Evolutionary conservation across 164 flowering plant species (phyloP).

Genomic region (Annona cherimola): DNA sequence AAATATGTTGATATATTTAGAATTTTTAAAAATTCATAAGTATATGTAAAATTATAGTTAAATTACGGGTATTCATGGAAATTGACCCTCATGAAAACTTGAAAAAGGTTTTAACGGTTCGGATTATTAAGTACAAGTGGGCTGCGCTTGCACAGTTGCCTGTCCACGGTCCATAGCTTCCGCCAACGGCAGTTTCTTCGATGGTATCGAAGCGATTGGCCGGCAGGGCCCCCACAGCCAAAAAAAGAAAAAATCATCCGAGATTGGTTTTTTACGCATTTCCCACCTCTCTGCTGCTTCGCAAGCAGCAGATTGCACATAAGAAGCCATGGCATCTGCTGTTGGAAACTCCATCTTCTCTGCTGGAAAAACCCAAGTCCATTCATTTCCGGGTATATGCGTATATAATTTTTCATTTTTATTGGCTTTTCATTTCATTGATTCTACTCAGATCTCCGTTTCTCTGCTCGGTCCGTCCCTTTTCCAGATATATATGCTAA

Average conservation of each 20-base stretch:
- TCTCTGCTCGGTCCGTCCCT: background rate
- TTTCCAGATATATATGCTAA: background rate
- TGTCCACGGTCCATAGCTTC: too few relatives aligned
- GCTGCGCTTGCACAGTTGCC: too few relatives aligned
- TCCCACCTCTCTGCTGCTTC: background rate
- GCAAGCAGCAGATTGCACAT: background rate
- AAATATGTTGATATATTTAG: too few relatives aligned
- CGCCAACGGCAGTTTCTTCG: background rate
- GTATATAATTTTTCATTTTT: background rate
- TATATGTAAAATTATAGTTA: too few relatives aligned
- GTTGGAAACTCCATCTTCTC: conserved; percentile 31
- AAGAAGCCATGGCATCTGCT: conserved; percentile 19
- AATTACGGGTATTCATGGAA: too few relatives aligned
- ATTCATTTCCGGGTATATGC: conserved; percentile 24
- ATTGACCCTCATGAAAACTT: too few relatives aligned
- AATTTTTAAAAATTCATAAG: too few relatives aligned
- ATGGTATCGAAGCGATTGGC: background rate
- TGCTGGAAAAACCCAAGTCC: conserved; percentile 19
- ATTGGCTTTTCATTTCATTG: background rate
- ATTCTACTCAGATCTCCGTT: background rate
- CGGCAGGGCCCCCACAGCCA: background rate
- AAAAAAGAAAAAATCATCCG: background rate
- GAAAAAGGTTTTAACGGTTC: too few relatives aligned
- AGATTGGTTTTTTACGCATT: background rate
- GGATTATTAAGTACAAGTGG: too few relatives aligned